Base-by-base conservation (phyloP, 2,329 filamentous ascomycete species). In the Microdochium paspali region DNA sequence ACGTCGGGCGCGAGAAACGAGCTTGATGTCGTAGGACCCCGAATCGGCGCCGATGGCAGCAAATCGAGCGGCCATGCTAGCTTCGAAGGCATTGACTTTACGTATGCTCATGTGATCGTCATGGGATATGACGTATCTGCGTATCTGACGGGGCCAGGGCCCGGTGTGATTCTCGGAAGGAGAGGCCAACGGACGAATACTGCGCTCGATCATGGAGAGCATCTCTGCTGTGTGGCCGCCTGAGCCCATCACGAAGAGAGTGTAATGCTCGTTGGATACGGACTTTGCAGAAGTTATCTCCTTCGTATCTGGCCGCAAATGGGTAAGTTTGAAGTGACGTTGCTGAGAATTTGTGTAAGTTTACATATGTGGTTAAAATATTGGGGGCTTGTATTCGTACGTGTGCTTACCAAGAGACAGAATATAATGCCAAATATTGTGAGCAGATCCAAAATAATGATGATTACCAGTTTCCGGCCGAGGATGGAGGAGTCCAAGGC, bases 151-250 rank as follows among this genome's bases (percentile, higher is more conserved):
- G 83, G 42, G 21, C 42, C 23, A 4, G 23, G 6, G 12, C n/a
- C n/a, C 7, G 3, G 7, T 44, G 21, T n/a, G 4, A 24, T 13
- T 13, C 26, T 28, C n/a, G 42, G 42, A 15, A 67, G 83, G 67
- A 58, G 65, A 61, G 47, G 62, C 42, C 53, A 71, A 73, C 32
- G 67, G 66, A 49, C 70, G 72, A 59, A 77, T 78, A 54, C 76
- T 77, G 55, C 73, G 70, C 48, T 73, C 71, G 56, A 98, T 79
- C 71, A 96, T 86, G 59, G 85, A 82, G 52, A 95, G 74, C 86
- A 98, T 95, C 66, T 98, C 93, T 44, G 89, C 84, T 1, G 93
- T 96, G 67, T 98, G 93, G 1, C 93, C 93, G 26, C 93, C 93
- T 2, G 87, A 94, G 46, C 93, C 93, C 23, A 97, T 84, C 24